Conservation (phyloP, 805 yeast species). For the Yarrowia sp. region DNA sequence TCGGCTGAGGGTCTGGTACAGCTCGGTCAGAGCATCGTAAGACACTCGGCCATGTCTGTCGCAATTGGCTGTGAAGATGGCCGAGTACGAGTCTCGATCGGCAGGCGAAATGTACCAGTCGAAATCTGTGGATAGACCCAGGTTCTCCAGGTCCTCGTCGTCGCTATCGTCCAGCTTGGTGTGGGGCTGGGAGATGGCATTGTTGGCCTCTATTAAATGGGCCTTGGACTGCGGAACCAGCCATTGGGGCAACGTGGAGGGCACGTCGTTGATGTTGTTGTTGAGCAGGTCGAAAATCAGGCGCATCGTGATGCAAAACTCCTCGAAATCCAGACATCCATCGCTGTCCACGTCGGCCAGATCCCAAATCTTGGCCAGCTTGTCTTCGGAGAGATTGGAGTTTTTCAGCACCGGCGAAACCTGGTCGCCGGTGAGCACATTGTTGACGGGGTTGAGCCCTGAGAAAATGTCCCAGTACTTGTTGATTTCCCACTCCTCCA, state of each 20-base stretch:
- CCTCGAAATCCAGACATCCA: slow-evolving; percentile 93
- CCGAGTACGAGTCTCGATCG: slow-evolving; percentile 79
- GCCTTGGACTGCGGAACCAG: slow-evolving; percentile 88
- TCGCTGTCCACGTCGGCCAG: slow-evolving; percentile 87
- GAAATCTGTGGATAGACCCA: slow-evolving; percentile 68
- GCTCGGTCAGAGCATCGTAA: slow-evolving; percentile 70
- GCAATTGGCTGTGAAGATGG: slow-evolving; percentile 73
- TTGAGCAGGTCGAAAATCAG: slow-evolving; percentile 90
- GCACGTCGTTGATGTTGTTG: slow-evolving; percentile 66
- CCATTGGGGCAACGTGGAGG: slow-evolving; percentile 85
- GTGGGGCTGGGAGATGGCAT: slow-evolving; percentile 54
- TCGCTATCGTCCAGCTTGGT: slow-evolving; percentile 42
- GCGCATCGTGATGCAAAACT: slow-evolving; percentile 97
- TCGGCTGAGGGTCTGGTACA: slow-evolving; percentile 70
- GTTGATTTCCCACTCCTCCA: slow-evolving; percentile 94
- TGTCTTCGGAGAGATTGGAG: slow-evolving; percentile 79
- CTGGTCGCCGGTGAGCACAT: slow-evolving; percentile 82
- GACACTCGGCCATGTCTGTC: slow-evolving; percentile 82
- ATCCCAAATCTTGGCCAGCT: slow-evolving; percentile 87
- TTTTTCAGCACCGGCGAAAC: slow-evolving; percentile 87
- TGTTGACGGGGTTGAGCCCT: slow-evolving; percentile 82
- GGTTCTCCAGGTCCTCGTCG: slow-evolving; percentile 67
- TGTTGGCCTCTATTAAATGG: slow-evolving; percentile 83
- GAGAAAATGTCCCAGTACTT: slow-evolving; percentile 98
- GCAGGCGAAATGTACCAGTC: slow-evolving; percentile 97